Base-by-base conservation (phyloP, 2,329 filamentous ascomycete genomes). In the Sclerotinia subarctica region DNA sequence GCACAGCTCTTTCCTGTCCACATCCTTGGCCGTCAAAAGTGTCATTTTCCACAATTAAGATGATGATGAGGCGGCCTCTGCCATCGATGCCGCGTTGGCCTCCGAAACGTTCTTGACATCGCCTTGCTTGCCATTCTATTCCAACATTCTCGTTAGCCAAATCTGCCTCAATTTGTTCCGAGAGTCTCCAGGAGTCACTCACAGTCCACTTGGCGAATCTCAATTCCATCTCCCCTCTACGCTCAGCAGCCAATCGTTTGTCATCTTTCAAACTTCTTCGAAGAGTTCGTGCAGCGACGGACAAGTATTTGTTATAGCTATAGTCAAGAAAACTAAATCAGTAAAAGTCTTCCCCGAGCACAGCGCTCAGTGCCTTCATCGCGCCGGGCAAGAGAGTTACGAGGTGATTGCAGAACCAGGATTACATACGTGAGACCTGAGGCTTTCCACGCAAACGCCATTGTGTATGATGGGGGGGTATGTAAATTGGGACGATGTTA, bases 301-400 rank as follows among this genome's bases (percentile, higher is more conserved):
- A 89, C 80, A 99, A 90, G 90, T 97, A 98, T 85, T 94, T 95
- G 90, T 99, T 99, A 92, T 99, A 99, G 85, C 95, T 99, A 81
- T 79, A 73, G 64, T 77, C 81, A 46, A 42, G 46, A 49, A 78
- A 81, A 47, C 69, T 35, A 73, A 66, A 72, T 78, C 65, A 78
- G 75, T 72, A 54, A 26, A 68, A 64, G 54, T 70, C 69, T 67
- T 58, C 60, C 32, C 38, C 26, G 26, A 44, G 64, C 32, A 47
- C 44, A 62, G 51, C 64, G 13, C 47, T n/a, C 26, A 32, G 32
- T 52, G 46, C 47, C 69, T 77, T 74, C 70, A 70, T 74, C 70
- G 67, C 21, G 32, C 29, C 5, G 11, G 32, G 24, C n/a, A 26
- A 51, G 5, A 63, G 15, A 57, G 24, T 24, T 11, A 13, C 32